phyloP scores from a whole-genome alignment of 257 asterid species.

The Solanum pimpinellifolium region DNA sequence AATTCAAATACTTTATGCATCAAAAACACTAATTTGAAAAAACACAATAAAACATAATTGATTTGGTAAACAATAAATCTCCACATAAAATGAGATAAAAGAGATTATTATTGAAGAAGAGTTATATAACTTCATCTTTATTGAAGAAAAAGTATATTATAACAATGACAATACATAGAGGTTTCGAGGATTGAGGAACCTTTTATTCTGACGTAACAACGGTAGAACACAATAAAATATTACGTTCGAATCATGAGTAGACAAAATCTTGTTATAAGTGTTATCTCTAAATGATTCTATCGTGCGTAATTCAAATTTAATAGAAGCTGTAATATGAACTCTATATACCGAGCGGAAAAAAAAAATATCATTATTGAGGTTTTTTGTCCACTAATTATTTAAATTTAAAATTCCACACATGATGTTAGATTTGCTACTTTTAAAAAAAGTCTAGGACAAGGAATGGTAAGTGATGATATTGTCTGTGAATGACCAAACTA shows the following conservation, averaged over 20 bases:
- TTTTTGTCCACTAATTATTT: neutral
- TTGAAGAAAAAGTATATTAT: neutral
- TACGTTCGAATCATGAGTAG: too few relatives aligned
- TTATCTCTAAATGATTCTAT: accelerated
- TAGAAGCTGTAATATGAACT: too few relatives aligned
- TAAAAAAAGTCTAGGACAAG: neutral
- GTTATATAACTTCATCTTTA: neutral
- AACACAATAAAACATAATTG: neutral
- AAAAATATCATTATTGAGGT: too few relatives aligned
- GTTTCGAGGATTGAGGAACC: too few relatives aligned
- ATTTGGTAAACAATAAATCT: neutral
- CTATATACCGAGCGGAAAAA: too few relatives aligned
- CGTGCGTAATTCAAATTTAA: too few relatives aligned
- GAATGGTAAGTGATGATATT: neutral
- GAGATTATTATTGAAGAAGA: neutral
- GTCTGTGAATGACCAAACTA: constrained; percentile 5
- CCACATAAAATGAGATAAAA: neutral
- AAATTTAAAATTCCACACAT: neutral
- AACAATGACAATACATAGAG: neutral
- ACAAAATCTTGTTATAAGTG: too few relatives aligned
- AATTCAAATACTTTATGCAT: neutral
- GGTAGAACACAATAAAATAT: too few relatives aligned
- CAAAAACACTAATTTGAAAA: neutral
- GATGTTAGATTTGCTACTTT: neutral
- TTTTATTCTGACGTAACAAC: too few relatives aligned